These are phyloP conservation scores for Catenaria anguillulae DNA, from an alignment of 371 early-diverging fungal species.

Conservation along the genomic window DNA sequence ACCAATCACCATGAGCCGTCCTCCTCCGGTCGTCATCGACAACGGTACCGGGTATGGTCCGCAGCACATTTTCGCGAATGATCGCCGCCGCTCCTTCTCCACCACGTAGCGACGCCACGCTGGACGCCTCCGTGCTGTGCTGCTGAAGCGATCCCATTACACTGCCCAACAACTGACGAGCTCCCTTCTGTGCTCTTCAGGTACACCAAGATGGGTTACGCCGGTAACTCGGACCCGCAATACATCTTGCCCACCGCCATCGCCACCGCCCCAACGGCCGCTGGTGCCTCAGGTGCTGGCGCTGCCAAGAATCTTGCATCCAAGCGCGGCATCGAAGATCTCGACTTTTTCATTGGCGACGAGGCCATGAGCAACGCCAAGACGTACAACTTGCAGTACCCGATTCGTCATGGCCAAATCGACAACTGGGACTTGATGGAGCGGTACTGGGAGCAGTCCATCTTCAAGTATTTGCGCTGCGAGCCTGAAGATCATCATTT, in stretches of 20 bases:
- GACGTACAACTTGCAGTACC: slow-evolving; percentile 67
- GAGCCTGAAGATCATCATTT: slow-evolving; percentile 96
- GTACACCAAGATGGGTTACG: slow-evolving; percentile 95
- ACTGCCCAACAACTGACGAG: too few species aligned
- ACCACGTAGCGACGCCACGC: too few species aligned
- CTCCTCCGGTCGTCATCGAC: slow-evolving; percentile 74
- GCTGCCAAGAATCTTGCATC: slow-evolving; percentile 57
- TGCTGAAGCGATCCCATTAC: too few species aligned
- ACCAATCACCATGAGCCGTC: neutral
- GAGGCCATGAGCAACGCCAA: slow-evolving; percentile 80
- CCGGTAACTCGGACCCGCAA: slow-evolving; percentile 90
- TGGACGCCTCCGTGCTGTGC: too few species aligned
- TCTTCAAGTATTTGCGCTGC: slow-evolving; percentile 91
- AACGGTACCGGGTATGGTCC: slow-evolving; percentile 78
- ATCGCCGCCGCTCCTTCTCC: too few species aligned
- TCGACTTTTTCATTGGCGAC: slow-evolving; percentile 93
- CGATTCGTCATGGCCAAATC: slow-evolving; percentile 78
- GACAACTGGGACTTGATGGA: slow-evolving; percentile 92
- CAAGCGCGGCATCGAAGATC: slow-evolving; percentile 92
- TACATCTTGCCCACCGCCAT: slow-evolving; percentile 91
- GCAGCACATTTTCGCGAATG: too few species aligned
- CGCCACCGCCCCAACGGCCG: slow-evolving; percentile 50
- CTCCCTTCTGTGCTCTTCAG: too few species aligned
- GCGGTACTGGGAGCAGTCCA: slow-evolving; percentile 86
- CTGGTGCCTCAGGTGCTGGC: slow-evolving; percentile 35